These are phyloP conservation scores for Penicillium sp. DNA, from an alignment of 2,329 filamentous ascomycete species.

Conservation along the genomic window DNA sequence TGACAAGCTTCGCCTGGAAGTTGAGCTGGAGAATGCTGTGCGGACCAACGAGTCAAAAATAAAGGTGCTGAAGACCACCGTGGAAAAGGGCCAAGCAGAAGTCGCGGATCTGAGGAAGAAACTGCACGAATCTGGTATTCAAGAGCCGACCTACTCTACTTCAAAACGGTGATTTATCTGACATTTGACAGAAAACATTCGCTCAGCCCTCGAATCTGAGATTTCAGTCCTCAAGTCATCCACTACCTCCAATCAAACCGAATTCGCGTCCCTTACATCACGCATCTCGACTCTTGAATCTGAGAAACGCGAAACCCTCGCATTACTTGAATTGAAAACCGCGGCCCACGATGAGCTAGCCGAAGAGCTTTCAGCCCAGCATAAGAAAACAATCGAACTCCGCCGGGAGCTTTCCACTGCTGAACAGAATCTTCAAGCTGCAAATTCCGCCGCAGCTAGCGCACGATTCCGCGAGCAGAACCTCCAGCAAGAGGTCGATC, in stretches of 20 bases:
- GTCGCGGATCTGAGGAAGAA: slow-evolving; percentile 79
- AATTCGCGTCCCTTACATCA: slow-evolving; percentile 73
- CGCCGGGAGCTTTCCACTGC: slow-evolving; percentile 79
- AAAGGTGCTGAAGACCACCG: slow-evolving; percentile 76
- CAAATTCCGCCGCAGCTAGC: slow-evolving; percentile 76
- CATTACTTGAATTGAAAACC: slow-evolving; percentile 87
- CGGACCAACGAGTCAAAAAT: slow-evolving; percentile 80
- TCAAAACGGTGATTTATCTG: slow-evolving; percentile 21
- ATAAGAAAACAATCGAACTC: slow-evolving; percentile 83
- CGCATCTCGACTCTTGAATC: slow-evolving; percentile 86
- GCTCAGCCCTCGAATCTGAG: slow-evolving; percentile 77
- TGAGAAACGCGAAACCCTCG: slow-evolving; percentile 87
- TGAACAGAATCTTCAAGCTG: slow-evolving; percentile 81
- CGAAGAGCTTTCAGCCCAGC: slow-evolving; percentile 83
- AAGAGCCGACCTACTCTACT: not conserved
- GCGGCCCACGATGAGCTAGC: slow-evolving; percentile 82
- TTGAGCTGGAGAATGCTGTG: slow-evolving; percentile 89
- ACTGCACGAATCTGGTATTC: slow-evolving; percentile 76
- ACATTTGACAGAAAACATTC: slow-evolving; percentile 66
- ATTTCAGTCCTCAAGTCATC: slow-evolving; percentile 77
- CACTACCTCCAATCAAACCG: slow-evolving; percentile 66
- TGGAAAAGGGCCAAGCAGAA: slow-evolving; percentile 83
- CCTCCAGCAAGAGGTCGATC: slow-evolving; percentile 85
- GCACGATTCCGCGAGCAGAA: slow-evolving; percentile 90
- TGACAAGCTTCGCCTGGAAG: slow-evolving; percentile 85